Base-by-base conservation (phyloP, 306 rosid genomes). In the Cicer arietinum region DNA sequence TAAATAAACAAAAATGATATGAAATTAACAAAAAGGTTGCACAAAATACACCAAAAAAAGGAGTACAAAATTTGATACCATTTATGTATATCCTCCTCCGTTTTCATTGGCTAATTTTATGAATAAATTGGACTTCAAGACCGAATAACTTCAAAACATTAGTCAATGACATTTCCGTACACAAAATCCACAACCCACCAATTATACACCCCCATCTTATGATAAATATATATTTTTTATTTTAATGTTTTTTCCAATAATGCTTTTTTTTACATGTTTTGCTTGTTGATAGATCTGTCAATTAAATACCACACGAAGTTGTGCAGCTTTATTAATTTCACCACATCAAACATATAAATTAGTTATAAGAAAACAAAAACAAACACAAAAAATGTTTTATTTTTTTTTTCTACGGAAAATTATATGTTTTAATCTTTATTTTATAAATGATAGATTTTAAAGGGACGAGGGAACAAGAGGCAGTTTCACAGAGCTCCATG, bases 91-190 rank as follows among this genome's bases (percentile, higher is more conserved):
- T 62, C 54, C 67, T 52, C 0, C 53, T 14, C 43, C 17, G 67
- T 79, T 50, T 44, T 62, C 43, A 60, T 74, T 58, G 75, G 76
- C 50, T 67, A 20, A 22, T 37, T 8, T 52, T 45, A 59, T 62
- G 59, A 58, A 77, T 53, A 46, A 73, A 80, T 80, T 11, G 7
- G 9, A 68, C 69, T 48, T 64, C 71, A 67, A 67, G 69, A 67
- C 56, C 53, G 42, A 8, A 73, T 14, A 67, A 14, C 18, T 45
- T 77, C 60, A 47, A 83, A 75, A 83, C 81, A 75, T 57, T 71
- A 57, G 81, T 79, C 75, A 75, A 70, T 47, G 13, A 20, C 54
- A 47, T 74, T 68, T 79, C 84, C 81, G 86, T 79, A 79, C 83
- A 67, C 67, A 70, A 74, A 79, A 41, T 75, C 79, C 63, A 42